These are phyloP conservation scores for Heterobasidion annosum DNA, from an alignment of 1,284 basidiomycete genomes.

Conservation along the genomic window DNA sequence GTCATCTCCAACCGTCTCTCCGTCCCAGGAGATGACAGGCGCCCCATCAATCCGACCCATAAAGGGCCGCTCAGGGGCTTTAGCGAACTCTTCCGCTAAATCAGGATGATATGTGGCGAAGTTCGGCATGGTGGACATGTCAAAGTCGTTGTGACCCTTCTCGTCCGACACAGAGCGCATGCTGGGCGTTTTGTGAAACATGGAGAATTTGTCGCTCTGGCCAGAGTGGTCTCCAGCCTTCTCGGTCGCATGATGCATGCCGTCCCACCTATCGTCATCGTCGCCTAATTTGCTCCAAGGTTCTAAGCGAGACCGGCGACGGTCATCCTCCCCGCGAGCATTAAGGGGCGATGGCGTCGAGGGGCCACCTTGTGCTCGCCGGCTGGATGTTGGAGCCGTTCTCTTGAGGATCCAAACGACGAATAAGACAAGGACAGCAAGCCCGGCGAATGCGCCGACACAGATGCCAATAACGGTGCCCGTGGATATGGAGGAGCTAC, in stretches of 20 bases:
- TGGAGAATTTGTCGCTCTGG: conserved; percentile 22
- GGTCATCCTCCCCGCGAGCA: conserved; percentile 12
- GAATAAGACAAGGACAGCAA: conserved; percentile 18
- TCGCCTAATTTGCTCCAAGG: conserved; percentile 15
- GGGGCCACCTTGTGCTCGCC: neutral
- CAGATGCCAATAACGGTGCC: conserved; percentile 24
- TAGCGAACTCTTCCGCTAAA: conserved; percentile 41
- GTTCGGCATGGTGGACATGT: conserved; percentile 24
- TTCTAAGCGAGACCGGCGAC: conserved; percentile 11
- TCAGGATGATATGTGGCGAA: conserved; percentile 43
- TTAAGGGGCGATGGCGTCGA: conserved; percentile 7
- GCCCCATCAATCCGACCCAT: conserved; percentile 23
- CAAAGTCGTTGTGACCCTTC: conserved; percentile 21
- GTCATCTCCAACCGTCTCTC: conserved; percentile 35
- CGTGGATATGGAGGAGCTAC: conserved; percentile 15
- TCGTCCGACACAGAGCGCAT: conserved; percentile 33
- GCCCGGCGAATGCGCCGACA: conserved; percentile 21
- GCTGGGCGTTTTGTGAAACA: conserved; percentile 62
- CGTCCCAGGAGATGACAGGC: conserved; percentile 43
- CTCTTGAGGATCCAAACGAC: conserved; percentile 20
- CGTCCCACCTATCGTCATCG: conserved; percentile 15
- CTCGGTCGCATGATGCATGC: conserved; percentile 7
- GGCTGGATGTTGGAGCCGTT: conserved; percentile 1
- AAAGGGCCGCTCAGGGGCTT: conserved; percentile 33
- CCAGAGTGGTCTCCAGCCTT: conserved; percentile 9